A percentile compares a stretch with the other conserved stretches of the same genome.
Evolutionary conservation across 2,329 filamentous ascomycete species (phyloP).

Genomic region (Fusarium foetens): DNA sequence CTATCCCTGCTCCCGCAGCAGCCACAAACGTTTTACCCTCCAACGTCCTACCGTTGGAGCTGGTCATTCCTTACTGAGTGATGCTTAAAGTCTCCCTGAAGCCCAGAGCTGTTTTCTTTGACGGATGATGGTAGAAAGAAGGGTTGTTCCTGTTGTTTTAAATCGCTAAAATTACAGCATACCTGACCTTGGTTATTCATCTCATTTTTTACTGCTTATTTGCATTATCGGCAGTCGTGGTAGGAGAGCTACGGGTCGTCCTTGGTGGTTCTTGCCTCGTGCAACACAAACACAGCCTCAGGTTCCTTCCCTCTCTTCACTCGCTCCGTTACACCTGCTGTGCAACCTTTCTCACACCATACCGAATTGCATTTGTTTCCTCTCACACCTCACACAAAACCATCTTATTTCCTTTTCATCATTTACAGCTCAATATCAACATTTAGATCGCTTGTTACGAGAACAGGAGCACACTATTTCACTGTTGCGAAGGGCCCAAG

Average conservation of each 20-base stretch:
- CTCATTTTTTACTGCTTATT: slow-evolving; percentile 9
- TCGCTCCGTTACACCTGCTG: slow-evolving; percentile 38
- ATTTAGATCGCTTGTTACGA: slow-evolving; percentile 13
- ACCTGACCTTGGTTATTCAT: slow-evolving; percentile 6
- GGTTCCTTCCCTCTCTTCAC: slow-evolving; percentile 19
- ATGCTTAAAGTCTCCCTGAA: slow-evolving; percentile 43
- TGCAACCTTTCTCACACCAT: slow-evolving; percentile 18
- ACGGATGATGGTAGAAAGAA: slow-evolving; percentile 10
- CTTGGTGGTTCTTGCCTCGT: slow-evolving; percentile 35
- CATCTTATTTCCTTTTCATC: slow-evolving; percentile 16
- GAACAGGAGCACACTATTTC: slow-evolving; percentile 23
- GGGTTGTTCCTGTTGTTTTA: slow-evolving; percentile 3
- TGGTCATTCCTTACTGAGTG: slow-evolving; percentile 37
- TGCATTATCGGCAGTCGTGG: slow-evolving; percentile 3
- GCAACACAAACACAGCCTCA: slow-evolving; percentile 27
- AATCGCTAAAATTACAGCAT: slow-evolving; percentile 9
- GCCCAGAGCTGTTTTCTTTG: slow-evolving; percentile 26
- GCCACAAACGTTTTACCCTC: slow-evolving; percentile 39
- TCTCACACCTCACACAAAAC: slow-evolving; percentile 33
- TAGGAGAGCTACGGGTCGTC: slow-evolving; percentile 13
- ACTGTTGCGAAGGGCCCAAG: slow-evolving; percentile 13
- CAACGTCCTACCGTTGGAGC: slow-evolving; percentile 37
- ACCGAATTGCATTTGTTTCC: slow-evolving; percentile 10
- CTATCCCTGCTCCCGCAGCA: slow-evolving; percentile 43
- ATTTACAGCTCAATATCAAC: slow-evolving; percentile 26